Evolutionary conservation across 2,329 filamentous ascomycete species (phyloP).

Genomic region (Colletotrichum cuscutae): DNA sequence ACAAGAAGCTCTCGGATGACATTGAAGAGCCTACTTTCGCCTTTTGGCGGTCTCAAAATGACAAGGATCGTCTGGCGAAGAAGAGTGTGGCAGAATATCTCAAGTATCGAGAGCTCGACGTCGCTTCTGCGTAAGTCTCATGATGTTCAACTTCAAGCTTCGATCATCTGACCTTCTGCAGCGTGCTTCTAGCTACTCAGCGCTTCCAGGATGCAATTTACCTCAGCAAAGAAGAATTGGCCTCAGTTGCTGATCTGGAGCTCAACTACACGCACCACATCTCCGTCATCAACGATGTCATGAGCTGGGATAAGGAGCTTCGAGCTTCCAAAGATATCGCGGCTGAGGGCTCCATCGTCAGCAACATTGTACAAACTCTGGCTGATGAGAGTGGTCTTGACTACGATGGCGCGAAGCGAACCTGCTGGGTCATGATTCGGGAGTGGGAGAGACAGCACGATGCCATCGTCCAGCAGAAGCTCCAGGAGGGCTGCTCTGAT

Average conservation of each 20-base stretch:
- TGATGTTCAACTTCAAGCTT: neutral
- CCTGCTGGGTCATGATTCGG: conserved; percentile 30
- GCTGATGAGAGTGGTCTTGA: neutral
- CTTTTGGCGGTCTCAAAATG: conserved; percentile 11
- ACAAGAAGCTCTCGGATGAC: neutral
- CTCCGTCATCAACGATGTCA: conserved; percentile 10
- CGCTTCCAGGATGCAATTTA: neutral
- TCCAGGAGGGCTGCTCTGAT: neutral
- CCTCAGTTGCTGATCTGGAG: conserved; percentile 4
- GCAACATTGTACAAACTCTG: conserved; percentile 6
- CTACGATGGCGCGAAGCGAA: conserved; percentile 20
- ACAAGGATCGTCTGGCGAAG: conserved; percentile 2
- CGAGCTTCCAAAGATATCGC: neutral
- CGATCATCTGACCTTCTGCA: neutral
- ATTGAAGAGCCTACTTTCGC: conserved; percentile 7
- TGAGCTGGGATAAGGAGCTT: conserved; percentile 9
- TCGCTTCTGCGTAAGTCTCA: neutral
- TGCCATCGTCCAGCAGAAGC: neutral
- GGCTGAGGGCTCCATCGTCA: neutral
- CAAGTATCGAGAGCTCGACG: conserved; percentile 7
- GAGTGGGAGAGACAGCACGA: conserved; percentile 30
- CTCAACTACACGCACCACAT: conserved; percentile 12
- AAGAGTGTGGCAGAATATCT: conserved; percentile 4
- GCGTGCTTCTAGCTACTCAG: neutral
- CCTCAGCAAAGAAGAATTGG: neutral